These are phyloP conservation scores for Barnettozyma pratensis DNA, from an alignment of 805 yeast species.

Conservation along the genomic window DNA sequence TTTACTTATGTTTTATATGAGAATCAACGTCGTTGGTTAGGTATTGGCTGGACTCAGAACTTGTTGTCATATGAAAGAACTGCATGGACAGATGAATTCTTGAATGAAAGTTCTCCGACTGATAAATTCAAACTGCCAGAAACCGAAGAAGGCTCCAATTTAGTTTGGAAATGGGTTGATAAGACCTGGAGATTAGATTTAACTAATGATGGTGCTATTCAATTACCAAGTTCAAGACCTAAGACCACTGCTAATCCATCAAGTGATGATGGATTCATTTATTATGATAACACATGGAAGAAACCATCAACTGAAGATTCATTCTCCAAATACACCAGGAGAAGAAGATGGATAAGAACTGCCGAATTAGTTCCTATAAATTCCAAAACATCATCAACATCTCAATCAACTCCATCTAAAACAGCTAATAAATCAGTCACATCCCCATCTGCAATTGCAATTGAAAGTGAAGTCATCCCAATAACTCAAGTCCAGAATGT, in stretches of 20 bases:
- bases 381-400: conserved; percentile 1
- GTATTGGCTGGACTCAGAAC: conserved; percentile 96
- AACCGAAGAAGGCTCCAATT: conserved; percentile 57
- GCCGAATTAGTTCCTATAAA: conserved; percentile 66
- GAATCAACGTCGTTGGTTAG: conserved; percentile 95
- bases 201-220: conserved; percentile 82
- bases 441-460: conserved; percentile 5
- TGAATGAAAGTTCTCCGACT: conserved; percentile 77
- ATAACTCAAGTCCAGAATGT: conserved; percentile 19
- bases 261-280: conserved; percentile 80
- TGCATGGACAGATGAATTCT: conserved; percentile 95
- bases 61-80: conserved; percentile 88
- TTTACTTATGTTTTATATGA: conserved; percentile 92
- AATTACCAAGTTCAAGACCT: conserved; percentile 56
- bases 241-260: conserved; percentile 59
- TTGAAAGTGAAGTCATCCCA: conserved; percentile 12
- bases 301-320: conserved; percentile 84
- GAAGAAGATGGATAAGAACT: conserved; percentile 93
- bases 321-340: conserved; percentile 84
- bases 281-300: conserved; percentile 92
- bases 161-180: conserved; percentile 95
- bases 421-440: not conserved
- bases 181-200: conserved; percentile 86
- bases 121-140: conserved; percentile 80
- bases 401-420: not conserved